Percentiles rank a stretch among this genome's conserved stretches.
Evolutionary conservation across 2,329 filamentous ascomycete genomes (phyloP).

Genomic region (Pochonia chlamydosporia): DNA sequence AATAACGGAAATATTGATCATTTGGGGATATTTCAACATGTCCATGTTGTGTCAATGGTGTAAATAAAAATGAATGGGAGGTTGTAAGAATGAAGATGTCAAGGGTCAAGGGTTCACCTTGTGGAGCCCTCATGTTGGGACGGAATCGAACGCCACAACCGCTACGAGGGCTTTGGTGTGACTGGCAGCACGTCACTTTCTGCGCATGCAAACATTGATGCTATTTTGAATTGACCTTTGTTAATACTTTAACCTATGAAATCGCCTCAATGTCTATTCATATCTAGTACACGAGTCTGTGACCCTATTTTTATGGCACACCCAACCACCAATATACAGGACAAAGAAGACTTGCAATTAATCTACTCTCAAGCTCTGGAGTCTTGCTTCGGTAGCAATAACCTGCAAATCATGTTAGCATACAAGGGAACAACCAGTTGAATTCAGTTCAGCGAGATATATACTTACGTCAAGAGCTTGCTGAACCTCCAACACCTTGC

Average conservation of each 20-base stretch:
- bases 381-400: conserved; percentile 81
- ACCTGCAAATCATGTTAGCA: conserved; percentile 45
- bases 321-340: conserved; percentile 27
- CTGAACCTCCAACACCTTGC: conserved; percentile 88
- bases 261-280: conserved; percentile 24
- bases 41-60: background rate
- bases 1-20: background rate
- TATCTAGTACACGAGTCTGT: conserved; percentile 29
- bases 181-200: too few relatives aligned
- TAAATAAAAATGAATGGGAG: too few relatives aligned
- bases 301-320: conserved; percentile 19
- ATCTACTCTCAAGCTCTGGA: conserved; percentile 82
- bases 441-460: background rate
- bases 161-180: too few relatives aligned
- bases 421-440: background rate
- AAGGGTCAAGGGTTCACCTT: too few relatives aligned
- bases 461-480: conserved; percentile 87
- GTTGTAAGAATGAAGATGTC: too few relatives aligned
- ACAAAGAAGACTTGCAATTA: conserved; percentile 38
- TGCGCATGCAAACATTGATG: too few relatives aligned
- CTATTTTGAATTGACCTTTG: too few relatives aligned
- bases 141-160: too few relatives aligned
- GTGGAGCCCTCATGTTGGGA: background rate
- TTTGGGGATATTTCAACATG: background rate
- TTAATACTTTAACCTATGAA: background rate